Percentiles rank a stretch among this genome's conserved stretches.
Conservation (phyloP, 441 rosid genomes). For the Jatropha multifida region DNA sequence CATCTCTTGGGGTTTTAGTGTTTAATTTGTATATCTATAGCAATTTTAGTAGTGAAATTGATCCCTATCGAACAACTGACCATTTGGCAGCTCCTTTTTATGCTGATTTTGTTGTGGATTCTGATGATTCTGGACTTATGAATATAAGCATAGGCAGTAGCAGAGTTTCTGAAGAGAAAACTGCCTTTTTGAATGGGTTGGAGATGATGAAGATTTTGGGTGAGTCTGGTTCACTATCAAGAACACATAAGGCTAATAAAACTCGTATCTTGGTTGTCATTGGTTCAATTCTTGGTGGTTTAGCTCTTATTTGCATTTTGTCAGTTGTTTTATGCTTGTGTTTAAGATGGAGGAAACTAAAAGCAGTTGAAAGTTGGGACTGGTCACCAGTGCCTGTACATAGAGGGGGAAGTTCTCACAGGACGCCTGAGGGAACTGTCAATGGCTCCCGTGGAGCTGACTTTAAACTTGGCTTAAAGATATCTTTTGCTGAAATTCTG, state of each 20-base stretch:
- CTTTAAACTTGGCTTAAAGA: slow-evolving; percentile 39
- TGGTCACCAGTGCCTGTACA: slow-evolving; percentile 28
- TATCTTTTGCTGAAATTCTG: slow-evolving; percentile 33
- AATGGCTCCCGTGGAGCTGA: slow-evolving; percentile 29
- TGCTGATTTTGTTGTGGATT: slow-evolving; percentile 47
- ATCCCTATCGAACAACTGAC: not conserved
- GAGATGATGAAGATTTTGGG: slow-evolving; percentile 52
- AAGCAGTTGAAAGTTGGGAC: slow-evolving; percentile 22
- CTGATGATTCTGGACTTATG: slow-evolving; percentile 44
- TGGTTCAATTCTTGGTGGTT: slow-evolving; percentile 40
- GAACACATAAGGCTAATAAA: slow-evolving; percentile 12
- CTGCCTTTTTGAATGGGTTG: slow-evolving; percentile 53
- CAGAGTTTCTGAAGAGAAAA: not conserved
- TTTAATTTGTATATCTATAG: slow-evolving; percentile 35
- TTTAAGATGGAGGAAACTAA: slow-evolving; percentile 35
- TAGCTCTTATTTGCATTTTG: slow-evolving; percentile 24
- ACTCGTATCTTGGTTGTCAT: slow-evolving; percentile 28
- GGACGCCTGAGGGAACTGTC: slow-evolving; percentile 21
- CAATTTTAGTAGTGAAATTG: slow-evolving; percentile 19
- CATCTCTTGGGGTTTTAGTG: not conserved
- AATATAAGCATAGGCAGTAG: slow-evolving; percentile 46
- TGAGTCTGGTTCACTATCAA: slow-evolving; percentile 7
- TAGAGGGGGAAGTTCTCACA: slow-evolving; percentile 35
- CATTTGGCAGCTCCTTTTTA: slow-evolving; percentile 36
- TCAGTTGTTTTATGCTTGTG: slow-evolving; percentile 26